A percentile compares a stretch with the other conserved stretches of the same genome.
Conservation (phyloP, 148 eudicot genomes). For the Rhododendron henanense region DNA sequence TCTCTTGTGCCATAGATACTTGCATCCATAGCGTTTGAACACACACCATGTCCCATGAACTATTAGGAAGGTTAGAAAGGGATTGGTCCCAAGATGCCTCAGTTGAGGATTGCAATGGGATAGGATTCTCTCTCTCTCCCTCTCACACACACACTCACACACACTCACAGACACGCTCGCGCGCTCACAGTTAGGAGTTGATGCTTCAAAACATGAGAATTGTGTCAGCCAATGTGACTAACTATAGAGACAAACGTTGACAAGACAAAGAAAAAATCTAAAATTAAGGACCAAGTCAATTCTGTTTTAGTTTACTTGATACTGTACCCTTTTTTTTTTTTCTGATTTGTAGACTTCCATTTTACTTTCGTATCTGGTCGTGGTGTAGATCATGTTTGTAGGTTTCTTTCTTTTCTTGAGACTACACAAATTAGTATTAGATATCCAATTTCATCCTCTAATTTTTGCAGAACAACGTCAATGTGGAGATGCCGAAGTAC, state of each 20-base stretch:
- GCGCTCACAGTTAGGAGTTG: neutral
- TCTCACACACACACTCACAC: neutral
- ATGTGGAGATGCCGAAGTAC: constrained; percentile 44
- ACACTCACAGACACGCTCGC: neutral
- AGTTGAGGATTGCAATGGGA: neutral
- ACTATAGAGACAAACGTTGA: neutral
- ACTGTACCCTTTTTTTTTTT: neutral
- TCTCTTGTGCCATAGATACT: neutral
- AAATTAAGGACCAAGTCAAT: neutral
- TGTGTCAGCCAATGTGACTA: neutral
- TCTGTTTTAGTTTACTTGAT: neutral
- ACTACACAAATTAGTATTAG: neutral
- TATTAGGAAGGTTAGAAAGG: neutral
- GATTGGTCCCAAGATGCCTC: neutral
- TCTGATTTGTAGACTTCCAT: neutral
- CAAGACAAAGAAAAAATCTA: neutral
- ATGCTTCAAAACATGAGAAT: neutral
- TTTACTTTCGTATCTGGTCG: neutral
- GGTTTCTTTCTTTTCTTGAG: neutral
- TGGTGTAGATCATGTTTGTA: neutral
- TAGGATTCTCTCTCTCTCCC: neutral
- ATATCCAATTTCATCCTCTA: neutral
- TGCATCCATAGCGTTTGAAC: neutral
- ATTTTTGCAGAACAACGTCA: constrained; percentile 34
- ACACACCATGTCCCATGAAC: neutral